Base-by-base conservation (phyloP, 495 filamentous ascomycete genomes). In the Aspergillus taichungensis region DNA sequence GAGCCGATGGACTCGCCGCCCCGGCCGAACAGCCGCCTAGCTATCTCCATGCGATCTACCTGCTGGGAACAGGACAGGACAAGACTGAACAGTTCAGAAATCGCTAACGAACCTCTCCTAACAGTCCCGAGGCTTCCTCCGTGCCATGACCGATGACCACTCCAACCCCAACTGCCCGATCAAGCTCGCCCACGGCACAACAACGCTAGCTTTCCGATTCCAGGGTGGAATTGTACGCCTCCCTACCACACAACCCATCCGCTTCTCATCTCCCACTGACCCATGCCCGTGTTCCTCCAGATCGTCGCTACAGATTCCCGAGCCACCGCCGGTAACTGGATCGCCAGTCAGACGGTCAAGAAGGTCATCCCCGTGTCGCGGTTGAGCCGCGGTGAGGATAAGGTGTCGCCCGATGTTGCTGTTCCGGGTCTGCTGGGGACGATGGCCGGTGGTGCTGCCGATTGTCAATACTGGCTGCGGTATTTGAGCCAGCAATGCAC, bases 401-500 rank as follows among this genome's bases (percentile, higher is more conserved):
- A 69, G 59, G 18, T 24, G 18, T 51, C 56, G 8, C 47, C 87
- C 82, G 76, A 94, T 88, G 73, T 94, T 82, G 79, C 67, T 79
- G 80, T 71, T 75, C 69, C 69, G 10, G 69, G 85, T 69, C 78
- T 97, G 66, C 68, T 98, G 54, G 92, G 94, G 36, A 98, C 92
- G 49, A 96, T 98, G 92, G 92, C 92, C 48, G 92, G 92, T 62
- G 94, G 94, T 71, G 92, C 92, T 58, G 92, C 92, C 59, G 92
- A 98, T 72, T 98, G 92, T 72, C 92, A 97, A 80, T 97, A 95
- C 75, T 98, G 92, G 92, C 83, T 98, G 53, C 87, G 87, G 60
- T 98, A 95, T 76, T 77, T 98, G 52, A 92, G 92, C 48, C 94
- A 97, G 83, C 88, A 97, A 74, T 98, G 92, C 71, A 91, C 92